Evolutionary conservation across 169 alveolate genomes (phyloP), one percentile per base, ranked within the genome.

Genomic region (Eimeria necatrix): DNA sequence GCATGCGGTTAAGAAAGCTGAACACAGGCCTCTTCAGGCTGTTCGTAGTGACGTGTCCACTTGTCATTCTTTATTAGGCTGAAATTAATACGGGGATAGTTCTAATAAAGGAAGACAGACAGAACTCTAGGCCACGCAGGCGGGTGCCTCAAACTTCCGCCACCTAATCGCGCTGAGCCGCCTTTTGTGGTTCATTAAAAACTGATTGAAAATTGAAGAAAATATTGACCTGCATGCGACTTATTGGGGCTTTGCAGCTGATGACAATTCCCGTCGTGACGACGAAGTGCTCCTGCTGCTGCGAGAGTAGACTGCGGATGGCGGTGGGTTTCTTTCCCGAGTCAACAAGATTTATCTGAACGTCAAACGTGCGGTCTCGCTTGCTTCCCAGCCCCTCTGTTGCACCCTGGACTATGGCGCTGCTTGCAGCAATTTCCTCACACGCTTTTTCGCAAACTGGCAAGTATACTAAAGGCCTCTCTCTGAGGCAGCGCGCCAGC

Each of bases 391-490:
- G 92, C 24, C 93, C 85, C 5, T 87, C 93, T 61, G 93, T 10
- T 0, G 85, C 84, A 4, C 93, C 93, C 51, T 68, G 91, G 18
- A 91, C 85, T 41, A 91, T 91, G 56, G 95, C 95, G 32, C 95
- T 80, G 9, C 61, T 86, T 49, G 86, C 94, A 1, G 88, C 91
- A 26, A 84, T 87, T 20, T 89, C 95, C 64, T 84, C 93, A 51
- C 96, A 94, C 6, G 92, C 96, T 41, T 74, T 64, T 49, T 94
- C 96, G 60, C 96, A 94, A 10, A 60, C 88, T 32, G 96, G 96
- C 78, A 94, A 84, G 48, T 94, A 94, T 22, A 84, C 94, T 18
- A 94, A 76, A 5, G 96, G 96, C 52, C 96, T 10, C 70, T 84
- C 95, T 9, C 81, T 26, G 20, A 94, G 93, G 16, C 92, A 94